A percentile compares a stretch with the other conserved stretches of the same genome.
These are phyloP conservation scores for Coelastrella sp. DNA, from an alignment of 139 green algal species.

Conservation along the genomic window DNA sequence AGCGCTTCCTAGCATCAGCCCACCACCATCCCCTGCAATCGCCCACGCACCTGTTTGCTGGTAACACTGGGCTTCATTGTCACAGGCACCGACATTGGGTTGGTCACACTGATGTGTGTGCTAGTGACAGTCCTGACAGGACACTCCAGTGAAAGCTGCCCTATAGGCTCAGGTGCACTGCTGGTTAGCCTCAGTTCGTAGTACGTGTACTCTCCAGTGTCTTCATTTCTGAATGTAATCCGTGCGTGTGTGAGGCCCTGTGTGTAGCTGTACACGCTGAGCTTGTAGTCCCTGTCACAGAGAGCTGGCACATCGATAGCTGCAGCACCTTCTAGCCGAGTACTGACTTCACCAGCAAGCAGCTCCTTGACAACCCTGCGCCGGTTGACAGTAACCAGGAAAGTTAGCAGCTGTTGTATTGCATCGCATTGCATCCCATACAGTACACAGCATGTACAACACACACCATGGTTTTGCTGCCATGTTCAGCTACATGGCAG, in stretches of 20 bases:
- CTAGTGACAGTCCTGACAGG: constrained; percentile 70
- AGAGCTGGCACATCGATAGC: constrained; percentile 79
- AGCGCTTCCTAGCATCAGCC: no score
- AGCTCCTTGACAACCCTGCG: constrained; percentile 58
- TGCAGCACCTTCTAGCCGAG: constrained; percentile 64
- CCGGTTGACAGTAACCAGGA: no score
- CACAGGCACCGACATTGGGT: constrained; percentile 76
- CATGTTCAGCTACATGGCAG: no score
- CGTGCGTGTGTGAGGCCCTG: constrained; percentile 41
- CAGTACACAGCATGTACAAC: no score
- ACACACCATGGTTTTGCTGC: no score
- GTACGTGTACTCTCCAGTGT: constrained; percentile 79
- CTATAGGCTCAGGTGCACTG: constrained; percentile 52
- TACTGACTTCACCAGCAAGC: constrained; percentile 50
- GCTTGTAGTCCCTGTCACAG: constrained; percentile 75
- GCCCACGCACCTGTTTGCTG: constrained; percentile 56
- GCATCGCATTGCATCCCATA: no score
- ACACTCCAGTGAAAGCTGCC: constrained; percentile 71
- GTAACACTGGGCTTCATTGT: constrained; percentile 54
- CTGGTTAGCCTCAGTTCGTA: constrained; percentile 79
- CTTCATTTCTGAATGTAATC: constrained; percentile 86
- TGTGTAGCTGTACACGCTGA: constrained; percentile 72
- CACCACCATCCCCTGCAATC: no score
- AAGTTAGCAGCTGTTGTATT: no score
- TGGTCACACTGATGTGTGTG: constrained; percentile 64